Conservation (phyloP, 129 eudicot genomes). For the Flaveria bidentis region DNA sequence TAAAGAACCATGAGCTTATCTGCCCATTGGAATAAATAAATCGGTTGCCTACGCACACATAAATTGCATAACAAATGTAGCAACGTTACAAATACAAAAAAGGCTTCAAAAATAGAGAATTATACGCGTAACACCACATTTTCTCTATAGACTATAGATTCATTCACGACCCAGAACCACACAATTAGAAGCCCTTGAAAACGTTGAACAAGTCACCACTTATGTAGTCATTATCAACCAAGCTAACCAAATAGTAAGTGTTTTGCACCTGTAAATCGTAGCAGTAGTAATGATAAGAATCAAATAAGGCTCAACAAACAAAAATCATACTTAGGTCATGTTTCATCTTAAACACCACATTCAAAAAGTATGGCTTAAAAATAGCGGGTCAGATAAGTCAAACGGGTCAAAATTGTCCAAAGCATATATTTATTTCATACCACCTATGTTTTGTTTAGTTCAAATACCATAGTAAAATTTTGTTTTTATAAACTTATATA, state of each 20-base stretch:
- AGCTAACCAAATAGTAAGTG: conserved; percentile 84
- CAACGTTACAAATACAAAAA: conserved; percentile 18
- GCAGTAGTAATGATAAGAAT: neutral
- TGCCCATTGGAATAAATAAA: conserved; percentile 10
- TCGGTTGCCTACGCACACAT: neutral
- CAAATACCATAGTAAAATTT: neutral
- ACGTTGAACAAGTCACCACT: conserved; percentile 67
- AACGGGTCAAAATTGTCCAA: neutral
- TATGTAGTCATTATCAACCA: conserved; percentile 88
- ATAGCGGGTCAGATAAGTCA: neutral
- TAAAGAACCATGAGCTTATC: conserved; percentile 4
- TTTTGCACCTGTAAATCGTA: conserved; percentile 60
- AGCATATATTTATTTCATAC: neutral
- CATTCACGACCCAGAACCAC: neutral
- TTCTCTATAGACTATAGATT: conserved; percentile 29
- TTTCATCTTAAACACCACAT: neutral
- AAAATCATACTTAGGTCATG: neutral
- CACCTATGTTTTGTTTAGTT: neutral
- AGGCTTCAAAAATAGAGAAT: conserved; percentile 17
- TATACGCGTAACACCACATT: conserved; percentile 6
- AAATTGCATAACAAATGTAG: neutral
- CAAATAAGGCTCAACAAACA: conserved; percentile 1
- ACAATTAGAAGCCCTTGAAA: conserved; percentile 48
- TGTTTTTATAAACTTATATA: neutral
- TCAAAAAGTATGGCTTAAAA: neutral